Evolutionary conservation across 2,329 filamentous ascomycete genomes (phyloP).

Genomic region (Xylaria sp.): DNA sequence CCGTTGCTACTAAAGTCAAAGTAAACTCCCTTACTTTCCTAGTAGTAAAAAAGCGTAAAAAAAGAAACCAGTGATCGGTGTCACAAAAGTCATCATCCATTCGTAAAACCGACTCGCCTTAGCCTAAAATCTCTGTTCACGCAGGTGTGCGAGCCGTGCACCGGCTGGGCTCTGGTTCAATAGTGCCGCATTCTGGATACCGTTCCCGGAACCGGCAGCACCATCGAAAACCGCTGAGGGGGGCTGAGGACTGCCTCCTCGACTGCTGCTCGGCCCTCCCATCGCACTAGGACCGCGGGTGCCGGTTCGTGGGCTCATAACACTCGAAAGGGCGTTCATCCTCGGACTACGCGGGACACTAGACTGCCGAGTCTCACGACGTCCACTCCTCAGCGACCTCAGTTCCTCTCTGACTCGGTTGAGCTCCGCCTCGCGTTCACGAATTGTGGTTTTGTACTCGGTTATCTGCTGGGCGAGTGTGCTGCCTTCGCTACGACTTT

Average conservation of each 20-base stretch:
- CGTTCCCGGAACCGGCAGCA: conserved; percentile 21
- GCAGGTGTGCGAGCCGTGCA: conserved; percentile 42
- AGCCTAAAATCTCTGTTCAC: conserved; percentile 42
- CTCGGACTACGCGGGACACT: conserved; percentile 66
- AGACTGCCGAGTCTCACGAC: conserved; percentile 60
- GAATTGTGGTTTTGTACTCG: conserved; percentile 49
- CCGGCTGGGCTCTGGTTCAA: conserved; percentile 39
- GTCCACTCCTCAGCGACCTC: conserved; percentile 52
- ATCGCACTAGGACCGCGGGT: conserved; percentile 40
- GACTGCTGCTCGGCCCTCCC: conserved; percentile 40
- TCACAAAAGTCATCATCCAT: neutral
- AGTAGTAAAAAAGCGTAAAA: too few species aligned
- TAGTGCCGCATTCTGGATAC: conserved; percentile 45
- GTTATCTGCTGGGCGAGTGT: conserved; percentile 47
- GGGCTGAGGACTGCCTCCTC: conserved; percentile 35
- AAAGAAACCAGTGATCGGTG: neutral
- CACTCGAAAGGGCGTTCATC: conserved; percentile 45
- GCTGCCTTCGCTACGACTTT: conserved; percentile 46
- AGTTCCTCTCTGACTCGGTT: conserved; percentile 56
- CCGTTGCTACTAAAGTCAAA: neutral
- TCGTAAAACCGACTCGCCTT: too few species aligned
- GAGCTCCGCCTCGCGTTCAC: conserved; percentile 60
- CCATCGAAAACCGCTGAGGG: conserved; percentile 18
- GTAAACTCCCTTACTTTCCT: too few species aligned
- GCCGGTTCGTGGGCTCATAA: conserved; percentile 56